Conservation (phyloP, 1,284 basidiomycete genomes). For the Moesziomyces antarcticus region DNA sequence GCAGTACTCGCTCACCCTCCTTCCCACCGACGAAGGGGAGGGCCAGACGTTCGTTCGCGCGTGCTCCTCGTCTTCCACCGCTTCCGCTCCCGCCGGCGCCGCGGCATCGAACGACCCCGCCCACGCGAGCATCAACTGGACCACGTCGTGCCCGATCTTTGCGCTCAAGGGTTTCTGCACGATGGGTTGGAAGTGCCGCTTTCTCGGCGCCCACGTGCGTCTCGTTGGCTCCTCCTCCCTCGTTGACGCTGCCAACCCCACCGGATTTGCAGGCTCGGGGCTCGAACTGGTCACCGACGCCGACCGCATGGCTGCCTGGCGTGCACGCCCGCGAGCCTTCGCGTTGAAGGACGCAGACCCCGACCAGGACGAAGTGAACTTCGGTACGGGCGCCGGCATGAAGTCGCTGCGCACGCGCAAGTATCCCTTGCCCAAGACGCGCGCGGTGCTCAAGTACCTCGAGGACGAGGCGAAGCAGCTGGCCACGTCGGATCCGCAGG, state of each 20-base stretch:
- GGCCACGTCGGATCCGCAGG: conserved; percentile 18
- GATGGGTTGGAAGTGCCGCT: conserved; percentile 89
- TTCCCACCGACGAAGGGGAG: conserved; percentile 9
- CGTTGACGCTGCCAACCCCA: neutral
- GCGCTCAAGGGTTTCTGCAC: conserved; percentile 82
- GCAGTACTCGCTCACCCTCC: conserved; percentile 34
- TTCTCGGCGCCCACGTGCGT: conserved; percentile 78
- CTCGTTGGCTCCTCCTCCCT: conserved; percentile 40
- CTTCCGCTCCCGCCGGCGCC: neutral
- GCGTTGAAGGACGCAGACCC: conserved; percentile 69
- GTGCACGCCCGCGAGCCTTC: conserved; percentile 29
- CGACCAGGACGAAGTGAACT: conserved; percentile 80
- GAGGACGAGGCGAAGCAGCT: conserved; percentile 46
- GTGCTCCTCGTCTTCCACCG: conserved; percentile 65
- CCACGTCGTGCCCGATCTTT: conserved; percentile 77
- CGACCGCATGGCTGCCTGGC: conserved; percentile 70
- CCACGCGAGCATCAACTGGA: conserved; percentile 73
- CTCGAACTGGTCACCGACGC: conserved; percentile 72
- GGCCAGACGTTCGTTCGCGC: conserved; percentile 20
- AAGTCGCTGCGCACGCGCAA: conserved; percentile 42
- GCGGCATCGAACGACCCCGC: conserved; percentile 33
- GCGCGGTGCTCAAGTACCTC: conserved; percentile 47
- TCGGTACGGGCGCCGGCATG: conserved; percentile 70
- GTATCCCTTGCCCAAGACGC: conserved; percentile 53
- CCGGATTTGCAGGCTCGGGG: conserved; percentile 42